Conservation (phyloP, 805 yeast genomes). For the Sporopachydermia lactativora region DNA sequence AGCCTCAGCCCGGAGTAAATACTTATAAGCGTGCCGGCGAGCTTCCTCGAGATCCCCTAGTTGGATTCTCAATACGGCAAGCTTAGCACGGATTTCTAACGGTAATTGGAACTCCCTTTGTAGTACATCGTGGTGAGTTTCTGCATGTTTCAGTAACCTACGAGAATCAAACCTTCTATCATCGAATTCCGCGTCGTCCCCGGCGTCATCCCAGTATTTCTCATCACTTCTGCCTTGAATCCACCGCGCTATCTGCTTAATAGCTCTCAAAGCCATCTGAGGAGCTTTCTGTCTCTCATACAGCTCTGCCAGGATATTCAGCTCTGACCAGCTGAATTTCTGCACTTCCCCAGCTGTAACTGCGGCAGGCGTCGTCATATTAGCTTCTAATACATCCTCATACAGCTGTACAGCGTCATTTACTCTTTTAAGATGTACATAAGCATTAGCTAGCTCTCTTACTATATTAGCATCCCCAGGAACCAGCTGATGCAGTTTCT, state of each 20-base stretch:
- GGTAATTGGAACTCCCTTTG: constrained; percentile 38
- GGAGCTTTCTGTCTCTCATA: constrained; percentile 57
- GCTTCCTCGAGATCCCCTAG: constrained; percentile 59
- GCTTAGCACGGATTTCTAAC: constrained; percentile 71
- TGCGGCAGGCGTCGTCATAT: constrained; percentile 22
- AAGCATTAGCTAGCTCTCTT: constrained; percentile 30
- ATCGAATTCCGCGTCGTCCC: constrained; percentile 77
- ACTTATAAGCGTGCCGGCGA: constrained; percentile 38
- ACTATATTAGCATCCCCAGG: constrained; percentile 50
- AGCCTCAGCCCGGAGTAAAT: constrained; percentile 40
- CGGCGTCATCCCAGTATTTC: constrained; percentile 47
- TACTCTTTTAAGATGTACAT: constrained; percentile 10
- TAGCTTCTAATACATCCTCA: constrained; percentile 45
- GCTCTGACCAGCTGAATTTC: constrained; percentile 73
- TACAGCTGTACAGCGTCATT: constrained; percentile 11
- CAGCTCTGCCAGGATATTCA: constrained; percentile 73
- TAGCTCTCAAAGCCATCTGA: constrained; percentile 44
- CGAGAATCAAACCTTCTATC: constrained; percentile 39
- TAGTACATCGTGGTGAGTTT: constrained; percentile 17
- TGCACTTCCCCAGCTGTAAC: constrained; percentile 22
- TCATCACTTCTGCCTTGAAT: constrained; percentile 55
- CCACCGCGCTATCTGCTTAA: constrained; percentile 72
- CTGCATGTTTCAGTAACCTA: constrained; percentile 20
- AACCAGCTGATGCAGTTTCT: constrained; percentile 35
- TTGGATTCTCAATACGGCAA: constrained; percentile 62